A percentile compares a stretch with the other conserved stretches of the same genome.
These are phyloP conservation scores for Gastrolobium bilobum DNA, from an alignment of 306 rosid genomes.

Conservation along the genomic window DNA sequence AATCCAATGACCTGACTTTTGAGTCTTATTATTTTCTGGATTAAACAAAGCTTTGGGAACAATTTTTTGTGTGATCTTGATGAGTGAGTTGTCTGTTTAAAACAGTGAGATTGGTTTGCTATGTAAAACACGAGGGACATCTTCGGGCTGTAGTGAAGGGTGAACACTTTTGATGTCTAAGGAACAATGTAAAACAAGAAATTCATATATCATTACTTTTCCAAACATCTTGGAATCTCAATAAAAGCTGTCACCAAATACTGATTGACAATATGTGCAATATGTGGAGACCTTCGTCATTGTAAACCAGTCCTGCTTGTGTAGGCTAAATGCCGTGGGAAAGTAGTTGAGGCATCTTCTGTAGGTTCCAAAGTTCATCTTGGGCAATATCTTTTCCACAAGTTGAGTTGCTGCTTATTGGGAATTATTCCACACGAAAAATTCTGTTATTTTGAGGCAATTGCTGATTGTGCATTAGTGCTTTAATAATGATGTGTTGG, in stretches of 20 bases:
- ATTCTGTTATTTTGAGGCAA: slow-evolving; percentile 55
- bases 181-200: slow-evolving; percentile 56
- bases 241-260: slow-evolving; percentile 59
- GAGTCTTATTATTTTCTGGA: slow-evolving; percentile 43
- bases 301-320: slow-evolving; percentile 58
- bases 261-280: slow-evolving; percentile 59
- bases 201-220: slow-evolving; percentile 51
- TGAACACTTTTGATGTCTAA: slow-evolving; percentile 52
- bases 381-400: slow-evolving; percentile 64
- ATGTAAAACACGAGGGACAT: slow-evolving; percentile 54
- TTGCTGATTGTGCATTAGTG: slow-evolving; percentile 65
- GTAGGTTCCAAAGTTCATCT: slow-evolving; percentile 64
- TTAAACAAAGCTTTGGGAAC: slow-evolving; percentile 44
- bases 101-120: slow-evolving; percentile 50
- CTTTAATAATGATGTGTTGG: slow-evolving; percentile 61
- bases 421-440: slow-evolving; percentile 65
- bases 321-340: slow-evolving; percentile 58
- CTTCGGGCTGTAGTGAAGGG: slow-evolving; percentile 50
- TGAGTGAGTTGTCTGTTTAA: slow-evolving; percentile 48
- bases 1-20: slow-evolving; percentile 43
- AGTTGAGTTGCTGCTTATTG: slow-evolving; percentile 67
- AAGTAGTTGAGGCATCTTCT: slow-evolving; percentile 65
- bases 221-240: slow-evolving; percentile 50
- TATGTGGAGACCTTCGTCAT: slow-evolving; percentile 68
- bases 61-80: slow-evolving; percentile 43